phyloP scores from a whole-genome alignment of 257 asterid species.

The Rehmannia glutinosa region DNA sequence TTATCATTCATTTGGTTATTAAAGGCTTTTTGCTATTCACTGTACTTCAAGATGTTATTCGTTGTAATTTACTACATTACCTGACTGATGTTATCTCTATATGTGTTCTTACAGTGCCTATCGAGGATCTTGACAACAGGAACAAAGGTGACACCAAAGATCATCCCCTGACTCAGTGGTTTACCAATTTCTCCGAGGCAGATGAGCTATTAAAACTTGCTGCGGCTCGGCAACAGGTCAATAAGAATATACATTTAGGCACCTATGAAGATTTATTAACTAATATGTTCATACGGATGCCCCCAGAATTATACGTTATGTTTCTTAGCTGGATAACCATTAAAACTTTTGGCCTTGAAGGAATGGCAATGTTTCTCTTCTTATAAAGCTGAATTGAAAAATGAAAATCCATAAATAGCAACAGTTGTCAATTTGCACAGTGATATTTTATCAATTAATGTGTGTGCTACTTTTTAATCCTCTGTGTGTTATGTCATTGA shows the following conservation, averaged over 20 bases:
- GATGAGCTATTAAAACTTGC: slow-evolving; percentile 90
- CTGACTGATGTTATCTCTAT: too few species aligned
- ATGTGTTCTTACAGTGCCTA: slow-evolving; percentile 37
- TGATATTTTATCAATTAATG: background rate
- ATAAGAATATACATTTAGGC: slow-evolving; percentile 12
- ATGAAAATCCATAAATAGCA: background rate
- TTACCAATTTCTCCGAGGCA: slow-evolving; percentile 83
- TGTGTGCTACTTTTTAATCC: background rate
- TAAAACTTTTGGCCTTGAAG: slow-evolving; percentile 1
- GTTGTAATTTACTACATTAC: background rate
- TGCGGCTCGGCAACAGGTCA: slow-evolving; percentile 94
- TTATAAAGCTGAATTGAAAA: background rate
- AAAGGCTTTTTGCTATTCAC: background rate
- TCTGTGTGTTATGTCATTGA: background rate
- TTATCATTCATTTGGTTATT: background rate
- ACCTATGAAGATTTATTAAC: background rate
- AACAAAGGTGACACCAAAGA: slow-evolving; percentile 70
- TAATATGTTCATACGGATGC: background rate
- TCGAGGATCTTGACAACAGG: slow-evolving; percentile 56
- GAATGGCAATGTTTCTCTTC: background rate
- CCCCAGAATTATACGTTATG: background rate
- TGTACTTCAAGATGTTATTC: background rate
- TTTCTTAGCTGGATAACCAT: background rate
- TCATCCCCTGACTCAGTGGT: slow-evolving; percentile 78
- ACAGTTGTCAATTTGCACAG: background rate